phyloP scores from a whole-genome alignment of 2,329 filamentous ascomycete genomes.

The Phyllosticta paracitricarpa region DNA sequence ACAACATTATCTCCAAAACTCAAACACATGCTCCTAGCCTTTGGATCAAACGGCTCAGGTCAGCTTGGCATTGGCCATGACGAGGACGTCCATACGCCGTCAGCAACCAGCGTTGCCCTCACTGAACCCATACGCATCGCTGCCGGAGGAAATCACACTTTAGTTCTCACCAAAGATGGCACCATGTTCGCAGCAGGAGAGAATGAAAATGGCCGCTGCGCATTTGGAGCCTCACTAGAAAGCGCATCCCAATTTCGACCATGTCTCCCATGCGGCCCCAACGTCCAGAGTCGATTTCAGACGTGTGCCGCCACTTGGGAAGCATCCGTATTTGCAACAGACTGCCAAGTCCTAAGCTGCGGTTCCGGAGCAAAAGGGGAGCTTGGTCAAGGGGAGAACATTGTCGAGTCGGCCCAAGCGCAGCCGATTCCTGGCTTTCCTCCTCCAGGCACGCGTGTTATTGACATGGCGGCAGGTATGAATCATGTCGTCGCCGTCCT shows the following conservation, averaged over 20 bases:
- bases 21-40: constrained; percentile 27
- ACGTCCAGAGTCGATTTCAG: neutral
- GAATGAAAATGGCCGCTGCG: constrained; percentile 33
- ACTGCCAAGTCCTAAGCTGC: constrained; percentile 48
- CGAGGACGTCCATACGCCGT: constrained; percentile 30
- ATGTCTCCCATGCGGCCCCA: neutral
- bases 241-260: neutral
- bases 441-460: constrained; percentile 43
- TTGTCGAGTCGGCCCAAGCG: constrained; percentile 23
- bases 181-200: constrained; percentile 58
- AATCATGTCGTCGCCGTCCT: constrained; percentile 67
- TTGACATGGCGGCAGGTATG: constrained; percentile 62
- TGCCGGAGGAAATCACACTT: constrained; percentile 79
- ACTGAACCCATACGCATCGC: constrained; percentile 26
- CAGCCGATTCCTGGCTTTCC: constrained; percentile 56
- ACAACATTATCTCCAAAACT: neutral
- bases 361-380: constrained; percentile 64
- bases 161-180: constrained; percentile 55
- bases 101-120: constrained; percentile 7
- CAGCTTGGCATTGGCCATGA: constrained; percentile 40
- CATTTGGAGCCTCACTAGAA: neutral
- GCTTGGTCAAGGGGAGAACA: constrained; percentile 48
- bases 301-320: constrained; percentile 70
- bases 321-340: constrained; percentile 51
- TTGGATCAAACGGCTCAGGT: constrained; percentile 44